Percentiles rank a stretch among this genome's conserved stretches.
Evolutionary conservation across 169 alveolate species (phyloP).

Genomic region (Plasmodium ovale): DNA sequence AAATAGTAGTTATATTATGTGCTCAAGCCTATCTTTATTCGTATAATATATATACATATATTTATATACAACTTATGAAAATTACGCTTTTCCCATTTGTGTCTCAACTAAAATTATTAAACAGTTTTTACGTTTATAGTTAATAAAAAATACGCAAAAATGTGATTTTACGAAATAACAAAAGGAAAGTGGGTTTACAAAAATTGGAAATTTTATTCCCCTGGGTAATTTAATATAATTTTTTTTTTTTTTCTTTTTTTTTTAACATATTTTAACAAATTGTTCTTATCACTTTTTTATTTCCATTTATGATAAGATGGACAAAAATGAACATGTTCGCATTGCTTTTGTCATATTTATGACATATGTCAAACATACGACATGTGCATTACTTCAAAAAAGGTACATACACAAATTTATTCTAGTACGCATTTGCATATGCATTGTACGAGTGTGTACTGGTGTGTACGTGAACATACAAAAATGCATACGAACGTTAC

Average conservation of each 20-base stretch:
- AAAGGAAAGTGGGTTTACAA: background rate
- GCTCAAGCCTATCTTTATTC: background rate
- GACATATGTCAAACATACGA: too few relatives aligned
- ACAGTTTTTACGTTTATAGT: background rate
- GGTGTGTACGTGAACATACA: too few relatives aligned
- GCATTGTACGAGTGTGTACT: too few relatives aligned
- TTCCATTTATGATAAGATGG: background rate
- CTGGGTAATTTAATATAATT: background rate
- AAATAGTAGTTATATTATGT: background rate
- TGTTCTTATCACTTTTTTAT: background rate
- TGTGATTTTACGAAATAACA: background rate
- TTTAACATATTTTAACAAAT: background rate
- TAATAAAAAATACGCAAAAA: background rate
- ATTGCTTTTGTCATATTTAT: too few relatives aligned
- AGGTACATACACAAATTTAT: too few relatives aligned
- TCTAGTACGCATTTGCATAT: too few relatives aligned
- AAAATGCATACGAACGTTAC: too few relatives aligned
- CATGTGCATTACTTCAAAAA: too few relatives aligned
- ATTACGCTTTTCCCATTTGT: background rate
- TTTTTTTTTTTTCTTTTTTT: too few relatives aligned
- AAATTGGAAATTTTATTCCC: constrained; percentile 4
- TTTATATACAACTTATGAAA: too few relatives aligned
- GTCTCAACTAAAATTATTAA: background rate
- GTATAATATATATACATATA: background rate
- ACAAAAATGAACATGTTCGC: too few relatives aligned